Percentiles rank a stretch among this genome's conserved stretches.
Conservation (phyloP, 2,329 filamentous ascomycete genomes). For the Bipolaris gigantea region DNA sequence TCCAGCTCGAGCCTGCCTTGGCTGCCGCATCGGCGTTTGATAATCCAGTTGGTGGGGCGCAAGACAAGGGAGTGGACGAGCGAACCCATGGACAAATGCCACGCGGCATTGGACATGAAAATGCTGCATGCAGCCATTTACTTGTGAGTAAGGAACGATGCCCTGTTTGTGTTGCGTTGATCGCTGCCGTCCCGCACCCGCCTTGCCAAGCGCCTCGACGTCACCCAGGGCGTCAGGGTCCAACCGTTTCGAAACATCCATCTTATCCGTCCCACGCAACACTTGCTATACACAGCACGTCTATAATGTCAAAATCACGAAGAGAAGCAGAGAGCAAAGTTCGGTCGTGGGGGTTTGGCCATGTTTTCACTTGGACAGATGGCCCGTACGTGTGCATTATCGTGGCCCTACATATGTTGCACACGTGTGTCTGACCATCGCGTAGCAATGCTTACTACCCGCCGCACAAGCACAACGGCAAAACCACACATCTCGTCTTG, state of each 20-base stretch:
- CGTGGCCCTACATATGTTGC: too few relatives aligned
- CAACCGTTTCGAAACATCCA: conserved; percentile 3
- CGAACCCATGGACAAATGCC: conserved; percentile 3
- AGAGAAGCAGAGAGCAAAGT: conserved; percentile 63
- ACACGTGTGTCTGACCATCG: background rate
- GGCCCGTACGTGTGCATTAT: conserved; percentile 57
- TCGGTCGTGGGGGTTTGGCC: conserved; percentile 67
- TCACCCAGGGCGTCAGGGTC: conserved; percentile 25
- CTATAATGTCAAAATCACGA: conserved; percentile 46
- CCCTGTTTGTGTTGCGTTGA: conserved; percentile 7
- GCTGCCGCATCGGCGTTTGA: conserved; percentile 27
- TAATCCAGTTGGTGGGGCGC: conserved; percentile 21
- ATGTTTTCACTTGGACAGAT: conserved; percentile 75
- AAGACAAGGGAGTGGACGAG: background rate
- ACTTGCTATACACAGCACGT: background rate
- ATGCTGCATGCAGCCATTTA: conserved; percentile 3
- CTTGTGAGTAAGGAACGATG: background rate
- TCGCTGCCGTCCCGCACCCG: background rate
- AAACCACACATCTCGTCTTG: conserved; percentile 71
- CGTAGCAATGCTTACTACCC: conserved; percentile 66
- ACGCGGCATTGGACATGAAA: conserved; percentile 4
- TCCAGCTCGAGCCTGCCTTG: conserved; percentile 24
- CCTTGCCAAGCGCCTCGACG: conserved; percentile 18
- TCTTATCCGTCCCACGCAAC: background rate
- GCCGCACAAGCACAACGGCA: conserved; percentile 65